phyloP scores from a whole-genome alignment of 2,329 filamentous ascomycete genomes.

The Trichoderma arundinaceum region DNA sequence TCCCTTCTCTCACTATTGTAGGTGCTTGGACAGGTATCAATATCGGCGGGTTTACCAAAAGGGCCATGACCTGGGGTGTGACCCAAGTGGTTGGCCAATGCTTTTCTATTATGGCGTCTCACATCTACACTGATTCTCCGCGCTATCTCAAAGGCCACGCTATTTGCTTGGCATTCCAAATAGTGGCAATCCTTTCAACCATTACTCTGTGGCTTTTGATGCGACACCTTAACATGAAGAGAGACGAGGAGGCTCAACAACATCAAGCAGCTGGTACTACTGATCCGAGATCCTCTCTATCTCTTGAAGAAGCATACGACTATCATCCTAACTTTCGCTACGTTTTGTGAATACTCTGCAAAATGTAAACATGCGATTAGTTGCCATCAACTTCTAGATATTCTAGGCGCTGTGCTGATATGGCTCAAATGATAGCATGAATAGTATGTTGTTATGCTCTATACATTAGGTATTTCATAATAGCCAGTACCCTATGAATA shows the following conservation, averaged over 20 bases:
- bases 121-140: constrained; percentile 20
- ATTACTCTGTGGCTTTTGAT: neutral
- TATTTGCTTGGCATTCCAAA: constrained; percentile 7
- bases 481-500: no score
- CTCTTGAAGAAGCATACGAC: constrained; percentile 18
- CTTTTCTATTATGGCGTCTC: constrained; percentile 18
- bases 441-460: no score
- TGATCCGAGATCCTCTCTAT: neutral
- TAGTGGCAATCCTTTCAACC: neutral
- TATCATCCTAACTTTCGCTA: constrained; percentile 14
- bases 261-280: constrained; percentile 9
- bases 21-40: constrained; percentile 10
- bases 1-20: constrained; percentile 4
- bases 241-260: neutral
- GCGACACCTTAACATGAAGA: constrained; percentile 7
- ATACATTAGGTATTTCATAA: no score
- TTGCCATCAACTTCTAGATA: no score
- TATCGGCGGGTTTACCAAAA: constrained; percentile 10
- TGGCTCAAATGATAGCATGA: no score
- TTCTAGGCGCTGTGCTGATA: no score
- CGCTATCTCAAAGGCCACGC: constrained; percentile 11
- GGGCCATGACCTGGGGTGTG: constrained; percentile 11
- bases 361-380: no score
- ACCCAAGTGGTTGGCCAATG: constrained; percentile 7
- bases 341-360: neutral